These are phyloP conservation scores for Plantago elongata DNA, from an alignment of 257 asterid species.

Conservation along the genomic window DNA sequence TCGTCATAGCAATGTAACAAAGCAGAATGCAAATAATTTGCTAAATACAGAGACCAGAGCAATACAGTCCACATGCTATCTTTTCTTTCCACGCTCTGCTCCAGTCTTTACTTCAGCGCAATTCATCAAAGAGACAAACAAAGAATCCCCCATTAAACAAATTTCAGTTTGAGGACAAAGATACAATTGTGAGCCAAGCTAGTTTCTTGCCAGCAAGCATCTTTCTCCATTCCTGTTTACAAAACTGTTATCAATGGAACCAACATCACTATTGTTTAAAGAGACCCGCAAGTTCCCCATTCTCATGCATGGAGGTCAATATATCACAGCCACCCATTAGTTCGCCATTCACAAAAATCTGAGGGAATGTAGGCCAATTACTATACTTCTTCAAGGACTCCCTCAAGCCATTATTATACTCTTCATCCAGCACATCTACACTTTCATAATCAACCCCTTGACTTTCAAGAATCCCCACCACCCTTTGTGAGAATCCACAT, in stretches of 20 bases:
- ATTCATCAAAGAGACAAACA: neutral
- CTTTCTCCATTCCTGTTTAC: neutral
- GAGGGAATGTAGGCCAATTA: constrained; percentile 95
- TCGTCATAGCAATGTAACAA: no score
- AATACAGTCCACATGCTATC: no score
- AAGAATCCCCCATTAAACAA: neutral
- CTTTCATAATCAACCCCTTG: constrained; percentile 85
- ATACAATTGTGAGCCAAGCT: neutral
- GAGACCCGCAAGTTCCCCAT: constrained; percentile 68
- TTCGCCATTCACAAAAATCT: constrained; percentile 79
- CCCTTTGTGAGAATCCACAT: constrained; percentile 64
- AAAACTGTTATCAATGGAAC: constrained; percentile 5
- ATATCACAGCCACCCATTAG: constrained; percentile 96
- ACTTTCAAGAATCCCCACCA: constrained; percentile 67
- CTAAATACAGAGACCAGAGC: no score
- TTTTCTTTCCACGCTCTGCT: no score
- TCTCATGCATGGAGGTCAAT: constrained; percentile 82
- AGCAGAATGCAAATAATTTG: no score
- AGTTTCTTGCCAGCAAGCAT: neutral
- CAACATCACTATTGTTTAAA: constrained; percentile 30
- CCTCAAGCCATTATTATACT: constrained; percentile 68
- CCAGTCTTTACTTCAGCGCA: no score
- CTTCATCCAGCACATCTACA: constrained; percentile 85
- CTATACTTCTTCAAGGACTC: constrained; percentile 85
- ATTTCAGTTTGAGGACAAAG: neutral